phyloP scores from a whole-genome alignment of 306 rosid species.

The barrel medic (Medicago truncatula) region MtrunA17r5.0-ANR NC_053046.1:3060501-3061000 shows the following conservation, averaged over 20 bases:
- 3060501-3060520: not conserved
- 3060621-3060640: constrained; percentile 89
- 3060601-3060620: constrained; percentile 91
- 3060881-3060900: not conserved
- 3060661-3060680: constrained; percentile 44
- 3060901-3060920: constrained; percentile 15
- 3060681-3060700: constrained; percentile 47
- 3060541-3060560: constrained; percentile 27
- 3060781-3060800: constrained; percentile 50
- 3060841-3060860: constrained; percentile 47
- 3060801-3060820: constrained; percentile 68
- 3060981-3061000: constrained; percentile 15
- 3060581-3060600: constrained; percentile 44
- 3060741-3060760: constrained; percentile 57
- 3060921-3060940: constrained; percentile 29
- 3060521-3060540: not conserved
- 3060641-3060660: constrained; percentile 66
- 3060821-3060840: constrained; percentile 56
- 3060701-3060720: constrained; percentile 55
- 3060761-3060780: constrained; percentile 53
- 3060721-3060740: constrained; percentile 51
- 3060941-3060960: constrained; percentile 34
- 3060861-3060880: constrained; percentile 78
- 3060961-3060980: constrained; percentile 17
- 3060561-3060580: constrained; percentile 26